Conservation (phyloP, 23 red algal species). For the Rhodosorus marinus region DNA sequence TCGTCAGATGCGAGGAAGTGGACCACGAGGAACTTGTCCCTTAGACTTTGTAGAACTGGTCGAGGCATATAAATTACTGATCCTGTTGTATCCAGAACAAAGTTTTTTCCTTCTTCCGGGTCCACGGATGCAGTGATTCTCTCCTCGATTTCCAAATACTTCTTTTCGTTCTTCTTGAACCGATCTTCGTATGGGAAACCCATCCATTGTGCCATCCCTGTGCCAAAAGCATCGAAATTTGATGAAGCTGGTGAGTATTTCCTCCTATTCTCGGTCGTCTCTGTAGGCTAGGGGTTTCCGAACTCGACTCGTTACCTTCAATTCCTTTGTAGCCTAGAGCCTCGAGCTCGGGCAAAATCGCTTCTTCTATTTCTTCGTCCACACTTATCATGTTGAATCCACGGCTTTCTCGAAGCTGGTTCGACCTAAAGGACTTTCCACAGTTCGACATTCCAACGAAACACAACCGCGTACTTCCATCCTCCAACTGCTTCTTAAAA, state of each 20-base stretch:
- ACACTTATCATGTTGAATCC: constrained; percentile 42
- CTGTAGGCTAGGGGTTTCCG: too few relatives aligned
- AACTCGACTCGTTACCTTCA: too few relatives aligned
- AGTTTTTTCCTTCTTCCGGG: constrained; percentile 3
- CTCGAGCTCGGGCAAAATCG: constrained; percentile 16
- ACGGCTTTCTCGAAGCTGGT: constrained; percentile 12
- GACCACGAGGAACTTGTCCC: constrained; percentile 40
- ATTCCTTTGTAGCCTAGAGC: constrained; percentile 38
- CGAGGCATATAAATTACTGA: constrained; percentile 74
- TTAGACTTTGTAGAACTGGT: constrained; percentile 6
- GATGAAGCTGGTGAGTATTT: too few relatives aligned
- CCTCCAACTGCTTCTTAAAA: constrained; percentile 28
- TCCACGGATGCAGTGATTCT: constrained; percentile 25
- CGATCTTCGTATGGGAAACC: constrained; percentile 63
- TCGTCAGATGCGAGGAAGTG: constrained; percentile 77
- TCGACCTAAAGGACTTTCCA: constrained; percentile 79
- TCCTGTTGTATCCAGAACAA: constrained; percentile 85
- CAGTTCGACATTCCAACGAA: constrained; percentile 99
- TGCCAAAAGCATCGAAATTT: too few relatives aligned
- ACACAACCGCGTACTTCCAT: constrained; percentile 13
- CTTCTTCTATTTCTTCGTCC: constrained; percentile 78
- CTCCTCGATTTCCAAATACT: constrained; percentile 71
- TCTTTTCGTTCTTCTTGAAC: constrained; percentile 26
- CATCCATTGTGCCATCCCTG: constrained; percentile 95
- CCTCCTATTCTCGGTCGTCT: too few relatives aligned